These are phyloP conservation scores for Lodderomyces pseudojiufengensis DNA, from an alignment of 1,139 yeast genomes.

Conservation along the genomic window DNA sequence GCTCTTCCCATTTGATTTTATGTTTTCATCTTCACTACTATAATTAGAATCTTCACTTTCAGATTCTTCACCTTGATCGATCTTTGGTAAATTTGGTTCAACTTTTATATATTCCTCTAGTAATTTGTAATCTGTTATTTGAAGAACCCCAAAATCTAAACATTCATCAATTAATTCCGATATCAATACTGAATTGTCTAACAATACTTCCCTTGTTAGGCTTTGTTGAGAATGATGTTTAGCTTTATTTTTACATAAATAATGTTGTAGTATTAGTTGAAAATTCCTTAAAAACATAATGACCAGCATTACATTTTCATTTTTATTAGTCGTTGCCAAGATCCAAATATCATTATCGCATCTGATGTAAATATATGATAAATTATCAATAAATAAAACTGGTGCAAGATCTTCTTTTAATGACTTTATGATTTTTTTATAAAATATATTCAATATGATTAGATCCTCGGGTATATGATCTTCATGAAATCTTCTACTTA, in stretches of 20 bases:
- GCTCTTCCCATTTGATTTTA: slow-evolving; percentile 9
- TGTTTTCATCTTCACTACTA: slow-evolving; percentile 15
- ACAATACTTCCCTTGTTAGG: slow-evolving; percentile 29
- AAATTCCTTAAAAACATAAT: slow-evolving; percentile 35
- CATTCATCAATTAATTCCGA: slow-evolving; percentile 46
- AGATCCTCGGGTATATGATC: slow-evolving; percentile 28
- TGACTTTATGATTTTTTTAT: slow-evolving; percentile 20
- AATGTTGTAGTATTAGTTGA: slow-evolving; percentile 28
- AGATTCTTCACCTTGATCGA: slow-evolving; percentile 7
- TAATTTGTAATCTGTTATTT: slow-evolving; percentile 42
- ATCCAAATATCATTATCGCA: slow-evolving; percentile 30
- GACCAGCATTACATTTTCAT: slow-evolving; percentile 41
- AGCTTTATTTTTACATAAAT: slow-evolving; percentile 19
- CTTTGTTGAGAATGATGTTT: not conserved
- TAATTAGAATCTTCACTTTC: slow-evolving; percentile 1
- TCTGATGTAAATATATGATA: slow-evolving; percentile 30
- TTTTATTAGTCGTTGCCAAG: slow-evolving; percentile 30
- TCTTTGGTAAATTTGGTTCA: slow-evolving; percentile 30
- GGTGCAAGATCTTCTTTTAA: slow-evolving; percentile 25
- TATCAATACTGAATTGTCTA: slow-evolving; percentile 39
- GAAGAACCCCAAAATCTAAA: slow-evolving; percentile 43
- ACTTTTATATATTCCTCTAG: slow-evolving; percentile 44
- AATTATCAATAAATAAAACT: slow-evolving; percentile 24
- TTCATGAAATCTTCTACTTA: slow-evolving; percentile 32
- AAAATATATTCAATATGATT: slow-evolving; percentile 26